Base-by-base conservation (phyloP, 2,329 filamentous ascomycete species). In the Hypoxylon sp. region DNA sequence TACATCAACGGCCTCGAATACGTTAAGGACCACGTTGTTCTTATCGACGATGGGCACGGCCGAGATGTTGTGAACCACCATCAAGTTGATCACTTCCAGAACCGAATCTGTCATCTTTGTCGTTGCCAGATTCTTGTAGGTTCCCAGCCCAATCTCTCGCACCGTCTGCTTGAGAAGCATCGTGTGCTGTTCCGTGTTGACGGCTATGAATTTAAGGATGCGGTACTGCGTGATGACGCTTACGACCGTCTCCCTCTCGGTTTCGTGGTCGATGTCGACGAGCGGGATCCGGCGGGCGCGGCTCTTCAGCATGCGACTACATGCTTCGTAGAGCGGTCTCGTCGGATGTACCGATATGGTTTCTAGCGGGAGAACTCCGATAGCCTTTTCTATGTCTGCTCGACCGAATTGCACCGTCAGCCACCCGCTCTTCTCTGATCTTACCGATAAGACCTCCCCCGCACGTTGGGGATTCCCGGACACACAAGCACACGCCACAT, bases 201-300 rank as follows among this genome's bases (percentile, higher is more conserved):
- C 94, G 9, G 95, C 93, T 61, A 99, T 96, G 74, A 99, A 99
- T 74, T 99, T 99, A 64, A 99, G 85, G 67, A 99, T 98, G 56
- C 96, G 90, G 76, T 99, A 99, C 75, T 99, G 95, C 0, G 95
- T 99, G 57, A 99, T 90, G 60, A 99, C 95, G 69, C 92, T 97
- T 60, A 99, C 91, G 15, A 99, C 92, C 78, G 94, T 95, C 71
- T 95, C 88, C 62, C 92, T 86, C 54, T 90, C 88, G 2, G 95
- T 99, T 76, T 99, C 95, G 71, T 96, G 93, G 71, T 99, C 95
- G 63, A 91, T 84, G 68, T 97, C 95, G 57, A 99, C 89, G 5
- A 99, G 83, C 0, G 95, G 95, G 64, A 99, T 99, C 67, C 95
- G 88, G 58, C 95, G 89, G 29, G 95, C 94, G 65, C 94, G 89